Base-by-base conservation (phyloP, 2,329 filamentous ascomycete genomes). In the Nemania sp. region DNA sequence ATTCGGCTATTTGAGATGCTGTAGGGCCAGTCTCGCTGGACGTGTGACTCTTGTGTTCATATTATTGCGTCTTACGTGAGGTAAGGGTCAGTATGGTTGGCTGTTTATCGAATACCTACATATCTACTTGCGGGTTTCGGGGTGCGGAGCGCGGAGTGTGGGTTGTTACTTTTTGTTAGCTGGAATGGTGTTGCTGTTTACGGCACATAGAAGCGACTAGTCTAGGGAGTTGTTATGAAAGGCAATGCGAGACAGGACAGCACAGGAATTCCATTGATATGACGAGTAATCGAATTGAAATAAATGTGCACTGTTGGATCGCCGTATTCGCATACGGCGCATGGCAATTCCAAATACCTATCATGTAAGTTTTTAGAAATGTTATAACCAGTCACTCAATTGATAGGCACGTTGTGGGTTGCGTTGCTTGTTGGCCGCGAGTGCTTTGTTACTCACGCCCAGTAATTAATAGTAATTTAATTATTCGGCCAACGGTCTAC, bases 401-500 rank as follows among this genome's bases (percentile, higher is more conserved):
- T 38, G 22, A 54, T 53, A 18, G 29, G 52, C 63, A 64, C 38
- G 15, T 38, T 55, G 35, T 57, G 62, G 35, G 32, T 64, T 57
- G 56, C 27, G 24, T 64, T 64, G 41, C 51, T 66, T 66, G 64
- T 69, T 69, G 51, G 59, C 38, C 29, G 64, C 32, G 55, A 62
- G 63, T 57, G n/a, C 24, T 59, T 49, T 63, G 56, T 60, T 57
- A 47, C 67, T 69, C 59, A 43, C 64, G 59, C 41, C 67, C 55
- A 69, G 67, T 69, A 69, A 69, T 69, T 69, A 67, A 67, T 67
- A 66, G 67, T 69, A 63, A 69, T 67, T 66, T 69, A 63, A 69
- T 67, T 66, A 59, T 57, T 69, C 26, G 41, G 43, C 64, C 64
- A 69, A 69, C 49, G 51, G 51, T 41, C 35, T 61, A 49, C 59